Evolutionary conservation across 768 basidiomycete species (phyloP).

Genomic region (Leucogyrophana mollusca): DNA sequence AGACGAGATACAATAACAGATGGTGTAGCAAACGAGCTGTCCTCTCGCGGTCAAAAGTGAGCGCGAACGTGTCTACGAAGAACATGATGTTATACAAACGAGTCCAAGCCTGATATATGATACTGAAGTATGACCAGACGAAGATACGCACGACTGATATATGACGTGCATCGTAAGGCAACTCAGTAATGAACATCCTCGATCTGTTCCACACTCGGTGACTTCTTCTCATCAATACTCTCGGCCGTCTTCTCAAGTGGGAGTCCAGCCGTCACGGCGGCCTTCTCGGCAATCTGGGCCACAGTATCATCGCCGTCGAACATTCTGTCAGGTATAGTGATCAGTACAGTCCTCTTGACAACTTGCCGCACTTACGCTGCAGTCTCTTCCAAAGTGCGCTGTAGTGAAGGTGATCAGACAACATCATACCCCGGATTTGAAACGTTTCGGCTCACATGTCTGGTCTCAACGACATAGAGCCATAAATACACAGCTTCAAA

Average conservation of each 20-base stretch:
- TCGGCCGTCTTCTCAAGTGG: background rate
- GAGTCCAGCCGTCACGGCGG: background rate
- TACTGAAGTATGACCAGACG: too few species aligned
- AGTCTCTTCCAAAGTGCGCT: slow-evolving; percentile 34
- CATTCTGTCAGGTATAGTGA: slow-evolving; percentile 12
- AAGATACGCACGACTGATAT: too few species aligned
- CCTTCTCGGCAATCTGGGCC: slow-evolving; percentile 4
- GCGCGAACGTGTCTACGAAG: too few species aligned
- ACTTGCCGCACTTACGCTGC: slow-evolving; percentile 23
- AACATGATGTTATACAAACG: too few species aligned
- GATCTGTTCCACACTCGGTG: background rate
- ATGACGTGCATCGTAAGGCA: background rate
- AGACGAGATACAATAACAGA: too few species aligned
- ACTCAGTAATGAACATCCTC: background rate
- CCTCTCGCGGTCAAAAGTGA: too few species aligned
- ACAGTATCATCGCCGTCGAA: slow-evolving; percentile 31
- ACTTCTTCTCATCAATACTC: background rate
- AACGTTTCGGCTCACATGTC: slow-evolving; percentile 17
- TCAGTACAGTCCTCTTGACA: background rate
- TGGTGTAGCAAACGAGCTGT: too few species aligned
- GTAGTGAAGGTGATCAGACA: background rate
- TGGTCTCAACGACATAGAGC: slow-evolving; percentile 33
- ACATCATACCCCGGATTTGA: background rate
- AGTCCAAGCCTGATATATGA: too few species aligned
- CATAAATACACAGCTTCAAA: slow-evolving; percentile 37